These are phyloP conservation scores for Fusarium tuaranense DNA, from an alignment of 2,329 filamentous ascomycete species.

Conservation along the genomic window DNA sequence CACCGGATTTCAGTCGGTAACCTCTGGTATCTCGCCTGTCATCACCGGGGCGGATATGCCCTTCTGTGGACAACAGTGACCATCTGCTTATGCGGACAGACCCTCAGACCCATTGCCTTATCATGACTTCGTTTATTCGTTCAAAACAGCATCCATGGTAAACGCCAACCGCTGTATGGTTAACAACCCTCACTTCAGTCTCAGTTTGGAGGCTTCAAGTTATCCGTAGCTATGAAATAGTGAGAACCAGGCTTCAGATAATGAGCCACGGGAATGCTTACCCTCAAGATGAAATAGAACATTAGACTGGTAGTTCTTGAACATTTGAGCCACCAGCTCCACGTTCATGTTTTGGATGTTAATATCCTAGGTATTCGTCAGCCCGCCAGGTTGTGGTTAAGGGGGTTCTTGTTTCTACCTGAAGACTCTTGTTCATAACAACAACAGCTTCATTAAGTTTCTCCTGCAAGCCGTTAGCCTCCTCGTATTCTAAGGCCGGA, in stretches of 20 bases:
- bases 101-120: neutral
- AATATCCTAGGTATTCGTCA: conserved; percentile 75
- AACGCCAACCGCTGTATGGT: neutral
- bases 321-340: conserved; percentile 98
- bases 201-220: conserved; percentile 76
- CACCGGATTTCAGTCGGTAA: neutral
- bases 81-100: neutral
- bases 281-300: conserved; percentile 98
- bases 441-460: conserved; percentile 96
- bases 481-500: neutral
- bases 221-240: conserved; percentile 76
- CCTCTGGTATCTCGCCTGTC: neutral
- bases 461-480: conserved; percentile 69
- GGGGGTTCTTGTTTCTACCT: conserved; percentile 61
- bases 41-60: neutral
- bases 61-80: neutral
- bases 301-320: conserved; percentile 99
- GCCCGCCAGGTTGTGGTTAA: neutral
- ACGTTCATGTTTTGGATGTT: conserved; percentile 99
- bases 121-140: conserved; percentile 31
- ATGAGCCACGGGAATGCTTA: conserved; percentile 52
- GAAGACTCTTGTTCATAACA: conserved; percentile 91
- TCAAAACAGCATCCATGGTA: neutral
- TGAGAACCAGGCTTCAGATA: neutral
- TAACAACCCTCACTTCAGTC: neutral